These are phyloP conservation scores for Trichoderma sp. DNA, from an alignment of 2,329 filamentous ascomycete genomes.

Conservation along the genomic window DNA sequence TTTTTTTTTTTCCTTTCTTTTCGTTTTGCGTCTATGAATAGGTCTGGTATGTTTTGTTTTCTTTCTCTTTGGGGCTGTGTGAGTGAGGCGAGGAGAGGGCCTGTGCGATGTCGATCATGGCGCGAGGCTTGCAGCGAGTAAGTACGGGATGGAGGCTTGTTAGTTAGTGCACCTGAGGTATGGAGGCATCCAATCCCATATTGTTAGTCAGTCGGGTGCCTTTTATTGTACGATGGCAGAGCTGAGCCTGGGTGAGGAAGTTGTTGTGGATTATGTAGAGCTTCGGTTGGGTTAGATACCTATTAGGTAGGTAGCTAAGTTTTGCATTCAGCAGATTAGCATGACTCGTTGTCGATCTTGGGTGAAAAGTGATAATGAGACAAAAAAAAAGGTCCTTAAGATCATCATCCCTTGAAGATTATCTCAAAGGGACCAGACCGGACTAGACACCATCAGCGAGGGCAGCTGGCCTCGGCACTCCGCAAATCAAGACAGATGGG, in stretches of 20 bases:
- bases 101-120: conserved; percentile 1
- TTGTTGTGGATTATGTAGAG: not conserved
- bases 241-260: not conserved
- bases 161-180: not conserved
- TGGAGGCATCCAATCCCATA: not conserved
- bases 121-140: not conserved
- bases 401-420: not conserved
- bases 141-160: not conserved
- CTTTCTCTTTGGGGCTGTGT: not conserved
- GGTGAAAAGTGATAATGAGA: not conserved
- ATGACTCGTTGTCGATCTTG: not conserved
- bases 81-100: not conserved
- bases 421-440: not conserved
- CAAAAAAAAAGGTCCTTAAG: not conserved
- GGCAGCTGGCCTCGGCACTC: not conserved
- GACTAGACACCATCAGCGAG: no score
- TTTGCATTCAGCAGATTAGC: not conserved
- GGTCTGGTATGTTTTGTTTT: not conserved
- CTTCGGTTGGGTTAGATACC: not conserved
- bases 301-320: not conserved
- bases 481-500: not conserved
- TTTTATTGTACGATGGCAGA: not conserved
- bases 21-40: not conserved
- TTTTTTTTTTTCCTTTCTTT: not conserved
- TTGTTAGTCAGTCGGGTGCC: not conserved